phyloP scores from a whole-genome alignment of 225 moss, liverwort and hornwort species.

The Bryum argenteum region DNA sequence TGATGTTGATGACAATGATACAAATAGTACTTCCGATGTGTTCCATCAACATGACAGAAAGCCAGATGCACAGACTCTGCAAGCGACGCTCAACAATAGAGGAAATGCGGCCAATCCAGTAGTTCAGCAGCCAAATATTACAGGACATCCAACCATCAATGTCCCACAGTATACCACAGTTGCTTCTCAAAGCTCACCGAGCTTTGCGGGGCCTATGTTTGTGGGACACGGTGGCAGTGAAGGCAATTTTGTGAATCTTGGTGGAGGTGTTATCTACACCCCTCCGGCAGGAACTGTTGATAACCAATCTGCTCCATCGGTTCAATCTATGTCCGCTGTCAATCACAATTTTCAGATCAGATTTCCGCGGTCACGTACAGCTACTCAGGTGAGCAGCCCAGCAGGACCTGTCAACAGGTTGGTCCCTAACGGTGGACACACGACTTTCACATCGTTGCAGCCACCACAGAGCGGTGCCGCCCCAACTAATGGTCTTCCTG shows the following conservation, averaged over 20 bases:
- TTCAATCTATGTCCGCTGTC: slow-evolving; percentile 54
- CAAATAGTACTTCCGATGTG: slow-evolving; percentile 3
- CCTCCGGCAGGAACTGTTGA: slow-evolving; percentile 31
- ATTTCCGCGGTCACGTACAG: slow-evolving; percentile 34
- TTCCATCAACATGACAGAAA: slow-evolving; percentile 47
- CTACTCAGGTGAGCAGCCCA: slow-evolving; percentile 34
- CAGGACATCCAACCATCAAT: slow-evolving; percentile 22
- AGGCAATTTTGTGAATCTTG: slow-evolving; percentile 28
- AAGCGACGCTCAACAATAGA: slow-evolving; percentile 29
- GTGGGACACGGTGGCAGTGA: slow-evolving; percentile 21
- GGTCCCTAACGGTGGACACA: slow-evolving; percentile 34
- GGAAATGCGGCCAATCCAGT: slow-evolving; percentile 16
- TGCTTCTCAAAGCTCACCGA: slow-evolving; percentile 25
- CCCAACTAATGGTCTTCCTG: slow-evolving; percentile 21
- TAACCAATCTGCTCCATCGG: slow-evolving; percentile 35
- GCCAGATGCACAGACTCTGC: slow-evolving; percentile 46
- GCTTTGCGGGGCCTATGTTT: slow-evolving; percentile 36
- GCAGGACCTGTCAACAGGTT: slow-evolving; percentile 36
- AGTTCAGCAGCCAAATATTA: slow-evolving; percentile 17
- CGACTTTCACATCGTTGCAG: slow-evolving; percentile 36
- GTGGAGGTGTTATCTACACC: slow-evolving; percentile 28
- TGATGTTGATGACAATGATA: slow-evolving; percentile 45
- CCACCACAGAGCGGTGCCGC: slow-evolving; percentile 31
- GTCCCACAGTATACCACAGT: slow-evolving; percentile 32
- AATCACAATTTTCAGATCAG: slow-evolving; percentile 38